These are phyloP conservation scores for Penicillium sp. DNA, from an alignment of 2,329 filamentous ascomycete genomes.

Conservation along the genomic window DNA sequence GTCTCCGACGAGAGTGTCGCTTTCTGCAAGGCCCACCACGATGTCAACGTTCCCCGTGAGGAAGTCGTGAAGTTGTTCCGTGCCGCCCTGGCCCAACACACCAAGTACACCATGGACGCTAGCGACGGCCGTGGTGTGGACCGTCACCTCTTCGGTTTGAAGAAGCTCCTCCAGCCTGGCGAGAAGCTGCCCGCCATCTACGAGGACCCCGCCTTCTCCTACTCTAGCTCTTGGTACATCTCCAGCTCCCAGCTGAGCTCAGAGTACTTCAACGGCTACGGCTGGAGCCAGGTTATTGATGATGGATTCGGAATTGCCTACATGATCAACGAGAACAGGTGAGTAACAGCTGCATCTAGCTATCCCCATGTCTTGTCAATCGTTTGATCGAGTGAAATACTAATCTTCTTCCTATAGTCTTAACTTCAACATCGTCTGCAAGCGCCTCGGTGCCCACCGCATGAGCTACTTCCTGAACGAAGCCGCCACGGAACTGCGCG, in stretches of 20 bases:
- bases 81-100: constrained; percentile 77
- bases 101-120: constrained; percentile 88
- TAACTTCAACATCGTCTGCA: constrained; percentile 98
- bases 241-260: constrained; percentile 87
- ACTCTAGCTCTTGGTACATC: constrained; percentile 87
- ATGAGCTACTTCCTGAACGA: constrained; percentile 98
- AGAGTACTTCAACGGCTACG: constrained; percentile 98
- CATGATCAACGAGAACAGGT: constrained; percentile 99
- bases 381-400: not conserved
- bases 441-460: constrained; percentile 83
- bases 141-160: constrained; percentile 94
- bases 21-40: constrained; percentile 86
- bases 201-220: constrained; percentile 81
- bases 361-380: constrained; percentile 7
- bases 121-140: constrained; percentile 93
- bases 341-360: too few relatives aligned
- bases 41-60: constrained; percentile 66
- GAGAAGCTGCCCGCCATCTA: constrained; percentile 83
- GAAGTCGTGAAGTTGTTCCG: constrained; percentile 76
- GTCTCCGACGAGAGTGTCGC: constrained; percentile 90
- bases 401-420: constrained; percentile 60
- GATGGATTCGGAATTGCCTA: constrained; percentile 97
- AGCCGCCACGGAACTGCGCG: constrained; percentile 85
- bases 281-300: constrained; percentile 97
- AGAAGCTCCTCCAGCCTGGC: constrained; percentile 80